Evolutionary conservation across 768 basidiomycete species (phyloP).

Genomic region (Wakefieldia striispora): DNA sequence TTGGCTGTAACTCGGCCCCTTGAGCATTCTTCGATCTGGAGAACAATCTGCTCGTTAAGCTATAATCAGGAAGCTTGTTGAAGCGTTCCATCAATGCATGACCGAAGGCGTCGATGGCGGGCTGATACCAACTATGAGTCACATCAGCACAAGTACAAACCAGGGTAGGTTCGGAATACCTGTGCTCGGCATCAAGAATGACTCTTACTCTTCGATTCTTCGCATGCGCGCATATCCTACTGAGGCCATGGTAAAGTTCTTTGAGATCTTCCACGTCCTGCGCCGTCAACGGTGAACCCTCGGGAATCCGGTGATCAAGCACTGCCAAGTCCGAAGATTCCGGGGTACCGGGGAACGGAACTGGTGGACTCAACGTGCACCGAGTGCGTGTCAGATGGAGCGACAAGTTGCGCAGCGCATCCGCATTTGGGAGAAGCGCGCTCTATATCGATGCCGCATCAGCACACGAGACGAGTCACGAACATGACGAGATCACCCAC

Average conservation of each 20-base stretch:
- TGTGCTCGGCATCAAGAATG: slow-evolving; percentile 85
- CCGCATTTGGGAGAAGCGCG: slow-evolving; percentile 63
- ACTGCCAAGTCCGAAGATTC: slow-evolving; percentile 56
- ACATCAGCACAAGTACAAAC: slow-evolving; percentile 2
- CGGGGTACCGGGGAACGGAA: slow-evolving; percentile 72
- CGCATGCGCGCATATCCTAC: slow-evolving; percentile 63
- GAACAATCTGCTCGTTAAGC: slow-evolving; percentile 1
- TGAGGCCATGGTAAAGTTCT: slow-evolving; percentile 60
- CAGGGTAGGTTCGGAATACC: slow-evolving; percentile 30
- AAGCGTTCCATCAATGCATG: slow-evolving; percentile 73
- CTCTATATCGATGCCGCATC: slow-evolving; percentile 43
- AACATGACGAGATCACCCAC: slow-evolving; percentile 38
- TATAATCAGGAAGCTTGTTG: slow-evolving; percentile 45
- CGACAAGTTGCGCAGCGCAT: slow-evolving; percentile 61
- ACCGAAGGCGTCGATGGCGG: slow-evolving; percentile 81
- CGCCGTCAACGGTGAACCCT: slow-evolving; percentile 37
- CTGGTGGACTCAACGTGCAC: slow-evolving; percentile 25
- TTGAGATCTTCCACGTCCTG: slow-evolving; percentile 61
- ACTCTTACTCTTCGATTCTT: slow-evolving; percentile 61
- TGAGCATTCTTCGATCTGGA: background rate
- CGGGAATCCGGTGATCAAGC: slow-evolving; percentile 30
- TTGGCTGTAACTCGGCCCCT: slow-evolving; percentile 50
- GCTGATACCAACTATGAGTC: slow-evolving; percentile 54
- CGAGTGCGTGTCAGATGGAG: slow-evolving; percentile 50
- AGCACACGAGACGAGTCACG: background rate